Evolutionary conservation across 2,329 filamentous ascomycete genomes (phyloP).

Genomic region (Bretziella fagacearum): DNA sequence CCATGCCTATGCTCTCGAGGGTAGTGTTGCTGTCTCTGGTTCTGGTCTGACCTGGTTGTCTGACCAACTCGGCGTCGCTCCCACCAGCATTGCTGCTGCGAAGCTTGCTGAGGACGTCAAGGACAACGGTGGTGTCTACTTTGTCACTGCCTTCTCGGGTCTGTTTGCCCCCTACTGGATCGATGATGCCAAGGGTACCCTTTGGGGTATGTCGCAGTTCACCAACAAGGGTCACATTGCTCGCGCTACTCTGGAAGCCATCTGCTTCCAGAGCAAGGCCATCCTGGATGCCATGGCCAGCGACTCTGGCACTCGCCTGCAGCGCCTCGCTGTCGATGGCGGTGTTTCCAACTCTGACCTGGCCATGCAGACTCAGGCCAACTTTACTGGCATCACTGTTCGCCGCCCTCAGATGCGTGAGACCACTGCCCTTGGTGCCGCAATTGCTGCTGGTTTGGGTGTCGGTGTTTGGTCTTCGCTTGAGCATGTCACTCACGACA

Average conservation of each 20-base stretch:
- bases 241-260: slow-evolving; percentile 75
- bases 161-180: slow-evolving; percentile 93
- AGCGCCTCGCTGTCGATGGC: slow-evolving; percentile 66
- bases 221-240: slow-evolving; percentile 76
- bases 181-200: slow-evolving; percentile 75
- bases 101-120: slow-evolving; percentile 33
- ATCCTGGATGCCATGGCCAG: slow-evolving; percentile 85
- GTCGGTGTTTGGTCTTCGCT: slow-evolving; percentile 62
- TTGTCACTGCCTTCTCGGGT: slow-evolving; percentile 82
- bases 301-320: slow-evolving; percentile 61
- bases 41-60: slow-evolving; percentile 61
- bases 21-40: slow-evolving; percentile 67
- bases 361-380: slow-evolving; percentile 82
- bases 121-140: slow-evolving; percentile 68
- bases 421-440: slow-evolving; percentile 74
- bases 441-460: slow-evolving; percentile 77
- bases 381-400: slow-evolving; percentile 67
- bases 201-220: slow-evolving; percentile 73
- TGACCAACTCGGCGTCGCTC: slow-evolving; percentile 46
- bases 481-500: slow-evolving; percentile 52
- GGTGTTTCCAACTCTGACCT: slow-evolving; percentile 79
- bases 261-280: slow-evolving; percentile 82
- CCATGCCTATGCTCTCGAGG: slow-evolving; percentile 63
- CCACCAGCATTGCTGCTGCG: slow-evolving; percentile 32
- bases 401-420: slow-evolving; percentile 78